Conservation (phyloP, 2,329 filamentous ascomycete species). For the Claviceps cyperi region DNA sequence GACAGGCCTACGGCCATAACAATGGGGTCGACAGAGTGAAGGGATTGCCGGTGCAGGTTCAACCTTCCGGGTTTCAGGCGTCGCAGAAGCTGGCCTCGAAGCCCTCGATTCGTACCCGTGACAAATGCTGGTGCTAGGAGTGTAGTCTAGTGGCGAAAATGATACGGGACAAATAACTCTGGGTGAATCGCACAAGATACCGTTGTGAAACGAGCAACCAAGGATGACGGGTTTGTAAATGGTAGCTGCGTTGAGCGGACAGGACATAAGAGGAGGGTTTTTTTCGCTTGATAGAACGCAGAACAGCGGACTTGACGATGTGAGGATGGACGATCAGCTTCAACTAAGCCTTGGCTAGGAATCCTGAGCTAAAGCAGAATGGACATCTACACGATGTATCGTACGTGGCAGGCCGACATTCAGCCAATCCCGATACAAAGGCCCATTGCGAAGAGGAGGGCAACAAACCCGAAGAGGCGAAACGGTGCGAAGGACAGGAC, state of each 20-base stretch:
- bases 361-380: neutral
- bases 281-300: no score
- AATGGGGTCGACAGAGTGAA: neutral
- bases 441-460: neutral
- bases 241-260: neutral
- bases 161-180: neutral
- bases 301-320: neutral
- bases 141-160: neutral
- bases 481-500: neutral
- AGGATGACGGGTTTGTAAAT: neutral
- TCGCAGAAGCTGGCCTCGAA: neutral
- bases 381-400: neutral
- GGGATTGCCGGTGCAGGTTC: neutral
- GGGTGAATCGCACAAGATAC: neutral
- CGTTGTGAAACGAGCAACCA: neutral
- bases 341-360: neutral
- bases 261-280: neutral
- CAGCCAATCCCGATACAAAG: neutral
- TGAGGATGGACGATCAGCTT: neutral
- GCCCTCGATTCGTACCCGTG: neutral
- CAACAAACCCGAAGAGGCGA: neutral
- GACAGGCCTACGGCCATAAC: neutral
- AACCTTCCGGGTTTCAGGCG: neutral
- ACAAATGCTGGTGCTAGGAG: neutral
- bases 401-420: neutral